Conservation (phyloP, 208 protist species). For the Acanthamoeba divionensis region DNA sequence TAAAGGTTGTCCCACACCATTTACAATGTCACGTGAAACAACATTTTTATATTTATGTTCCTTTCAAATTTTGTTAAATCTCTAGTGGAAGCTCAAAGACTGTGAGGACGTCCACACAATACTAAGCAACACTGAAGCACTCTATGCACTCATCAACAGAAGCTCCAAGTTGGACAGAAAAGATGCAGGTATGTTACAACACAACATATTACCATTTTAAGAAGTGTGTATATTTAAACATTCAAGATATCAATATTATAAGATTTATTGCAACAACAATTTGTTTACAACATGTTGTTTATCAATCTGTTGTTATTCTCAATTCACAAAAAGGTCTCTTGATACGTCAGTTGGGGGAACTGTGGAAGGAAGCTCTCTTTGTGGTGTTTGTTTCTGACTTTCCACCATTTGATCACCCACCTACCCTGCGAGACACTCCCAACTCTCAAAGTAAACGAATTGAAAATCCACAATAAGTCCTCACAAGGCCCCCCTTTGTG, state of each 20-base stretch:
- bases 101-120: neutral
- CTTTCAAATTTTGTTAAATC: neutral
- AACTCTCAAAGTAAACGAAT: neutral
- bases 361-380: constrained; percentile 25
- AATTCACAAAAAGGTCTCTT: constrained; percentile 1
- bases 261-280: too few relatives aligned
- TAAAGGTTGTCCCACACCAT: neutral
- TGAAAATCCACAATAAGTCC: neutral
- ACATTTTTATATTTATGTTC: neutral
- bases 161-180: neutral
- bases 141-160: neutral
- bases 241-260: too few relatives aligned
- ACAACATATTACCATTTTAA: too few relatives aligned
- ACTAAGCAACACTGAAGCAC: neutral
- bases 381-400: neutral
- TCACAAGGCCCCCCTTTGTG: neutral
- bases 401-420: neutral
- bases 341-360: neutral
- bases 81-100: constrained; percentile 41
- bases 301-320: too few relatives aligned
- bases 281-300: too few relatives aligned
- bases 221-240: too few relatives aligned
- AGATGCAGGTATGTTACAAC: neutral
- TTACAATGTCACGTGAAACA: neutral
- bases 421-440: neutral